These are phyloP conservation scores for Mortierella sp. DNA, from an alignment of 371 early-diverging fungal genomes.

Conservation along the genomic window DNA sequence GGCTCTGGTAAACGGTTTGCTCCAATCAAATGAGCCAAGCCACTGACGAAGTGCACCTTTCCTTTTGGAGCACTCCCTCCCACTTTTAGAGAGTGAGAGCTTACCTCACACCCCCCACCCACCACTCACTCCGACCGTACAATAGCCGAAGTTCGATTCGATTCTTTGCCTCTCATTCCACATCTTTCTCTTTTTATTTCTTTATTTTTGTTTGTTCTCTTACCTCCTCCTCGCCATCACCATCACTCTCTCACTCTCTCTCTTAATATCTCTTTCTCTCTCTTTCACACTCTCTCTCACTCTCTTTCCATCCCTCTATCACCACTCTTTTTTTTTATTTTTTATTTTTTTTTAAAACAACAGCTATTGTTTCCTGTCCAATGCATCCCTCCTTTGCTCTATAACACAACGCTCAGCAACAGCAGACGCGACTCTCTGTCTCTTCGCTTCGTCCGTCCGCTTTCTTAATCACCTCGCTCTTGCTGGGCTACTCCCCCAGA, in stretches of 20 bases:
- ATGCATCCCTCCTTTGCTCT: neutral
- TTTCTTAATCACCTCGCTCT: neutral
- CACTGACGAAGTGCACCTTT: too few species aligned
- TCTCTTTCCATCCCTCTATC: neutral
- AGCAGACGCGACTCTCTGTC: constrained; percentile 4
- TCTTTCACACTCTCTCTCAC: neutral
- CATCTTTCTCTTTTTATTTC: neutral
- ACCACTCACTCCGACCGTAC: too few species aligned
- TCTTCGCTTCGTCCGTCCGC: constrained; percentile 3
- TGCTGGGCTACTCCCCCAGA: neutral
- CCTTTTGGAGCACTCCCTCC: too few species aligned
- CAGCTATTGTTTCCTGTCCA: too few species aligned
- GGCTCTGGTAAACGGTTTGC: too few species aligned
- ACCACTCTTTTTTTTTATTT: neutral
- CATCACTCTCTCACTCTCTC: neutral
- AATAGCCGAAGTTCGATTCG: too few species aligned
- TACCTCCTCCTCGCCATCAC: neutral
- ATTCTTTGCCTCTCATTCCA: neutral
- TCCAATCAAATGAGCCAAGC: too few species aligned
- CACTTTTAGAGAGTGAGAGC: too few species aligned
- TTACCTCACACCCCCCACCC: too few species aligned
- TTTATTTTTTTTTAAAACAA: too few species aligned
- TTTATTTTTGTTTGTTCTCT: neutral
- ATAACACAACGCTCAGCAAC: constrained; percentile 4
- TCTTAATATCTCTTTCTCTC: neutral